A percentile compares a stretch with the other conserved stretches of the same genome.
Conservation (phyloP, 2,329 filamentous ascomycete genomes). For the Gnomoniopsis sp. region DNA sequence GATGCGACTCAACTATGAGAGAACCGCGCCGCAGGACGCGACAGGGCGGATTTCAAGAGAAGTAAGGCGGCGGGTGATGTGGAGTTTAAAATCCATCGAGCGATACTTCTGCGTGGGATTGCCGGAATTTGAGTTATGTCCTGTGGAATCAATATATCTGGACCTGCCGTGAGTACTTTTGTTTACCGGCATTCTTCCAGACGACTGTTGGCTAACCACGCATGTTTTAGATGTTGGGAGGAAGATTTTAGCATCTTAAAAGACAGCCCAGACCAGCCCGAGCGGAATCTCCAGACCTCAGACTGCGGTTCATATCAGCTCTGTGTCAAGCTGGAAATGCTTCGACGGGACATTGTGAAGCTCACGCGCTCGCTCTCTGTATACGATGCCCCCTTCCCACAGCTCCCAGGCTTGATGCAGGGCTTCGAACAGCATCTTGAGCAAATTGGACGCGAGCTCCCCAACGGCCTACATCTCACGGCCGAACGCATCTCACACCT, state of each 20-base stretch:
- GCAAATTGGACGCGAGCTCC: conserved; percentile 8
- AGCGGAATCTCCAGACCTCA: conserved; percentile 2
- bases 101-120: conserved; percentile 39
- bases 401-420: conserved; percentile 12
- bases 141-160: conserved; percentile 38
- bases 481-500: conserved; percentile 4
- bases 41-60: conserved; percentile 37
- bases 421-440: conserved; percentile 15
- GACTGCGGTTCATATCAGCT: conserved; percentile 17
- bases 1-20: conserved; percentile 40
- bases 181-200: too few relatives aligned
- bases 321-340: conserved; percentile 22
- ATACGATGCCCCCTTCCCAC: conserved; percentile 7
- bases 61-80: conserved; percentile 40
- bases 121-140: conserved; percentile 42
- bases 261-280: not conserved
- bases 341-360: conserved; percentile 21
- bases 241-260: conserved; percentile 33
- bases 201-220: too few relatives aligned
- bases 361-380: conserved; percentile 16
- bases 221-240: conserved; percentile 29
- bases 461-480: conserved; percentile 3
- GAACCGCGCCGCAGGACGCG: conserved; percentile 25
- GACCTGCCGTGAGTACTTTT: conserved; percentile 31
- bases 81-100: conserved; percentile 42